phyloP scores from a whole-genome alignment of 2,329 filamentous ascomycete genomes.

The Neopestalotiopsis clavispora region DNA sequence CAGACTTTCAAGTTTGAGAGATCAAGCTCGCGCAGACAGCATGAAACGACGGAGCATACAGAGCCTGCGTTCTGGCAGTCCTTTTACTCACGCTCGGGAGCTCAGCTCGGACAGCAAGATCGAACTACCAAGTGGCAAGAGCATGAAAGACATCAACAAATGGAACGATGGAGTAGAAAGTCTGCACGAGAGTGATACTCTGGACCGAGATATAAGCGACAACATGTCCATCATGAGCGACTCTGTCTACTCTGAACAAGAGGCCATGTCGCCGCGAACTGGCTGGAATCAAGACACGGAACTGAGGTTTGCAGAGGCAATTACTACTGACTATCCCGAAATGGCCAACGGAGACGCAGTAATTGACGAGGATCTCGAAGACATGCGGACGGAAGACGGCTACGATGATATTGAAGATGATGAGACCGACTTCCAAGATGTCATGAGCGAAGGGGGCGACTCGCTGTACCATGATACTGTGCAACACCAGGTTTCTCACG shows the following conservation, averaged over 20 bases:
- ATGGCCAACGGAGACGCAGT: constrained; percentile 26
- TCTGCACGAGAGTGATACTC: constrained; percentile 6
- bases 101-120: constrained; percentile 17
- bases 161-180: constrained; percentile 11
- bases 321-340: not conserved
- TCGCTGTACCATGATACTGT: constrained; percentile 67
- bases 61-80: constrained; percentile 76
- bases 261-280: constrained; percentile 32
- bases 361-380: constrained; percentile 38
- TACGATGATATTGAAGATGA: constrained; percentile 39
- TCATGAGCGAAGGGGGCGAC: constrained; percentile 65
- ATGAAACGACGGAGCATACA: constrained; percentile 78
- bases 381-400: constrained; percentile 33
- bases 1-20: constrained; percentile 79
- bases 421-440: constrained; percentile 39
- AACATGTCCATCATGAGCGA: constrained; percentile 32
- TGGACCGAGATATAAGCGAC: constrained; percentile 24
- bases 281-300: constrained; percentile 20
- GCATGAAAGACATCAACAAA: constrained; percentile 8
- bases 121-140: not conserved
- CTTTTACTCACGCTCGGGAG: constrained; percentile 70
- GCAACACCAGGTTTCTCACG: constrained; percentile 73
- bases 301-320: constrained; percentile 17
- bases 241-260: constrained; percentile 30
- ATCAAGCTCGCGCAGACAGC: constrained; percentile 79